phyloP scores from a whole-genome alignment of 768 basidiomycete species.

The Cystobasidium tubakii region DNA sequence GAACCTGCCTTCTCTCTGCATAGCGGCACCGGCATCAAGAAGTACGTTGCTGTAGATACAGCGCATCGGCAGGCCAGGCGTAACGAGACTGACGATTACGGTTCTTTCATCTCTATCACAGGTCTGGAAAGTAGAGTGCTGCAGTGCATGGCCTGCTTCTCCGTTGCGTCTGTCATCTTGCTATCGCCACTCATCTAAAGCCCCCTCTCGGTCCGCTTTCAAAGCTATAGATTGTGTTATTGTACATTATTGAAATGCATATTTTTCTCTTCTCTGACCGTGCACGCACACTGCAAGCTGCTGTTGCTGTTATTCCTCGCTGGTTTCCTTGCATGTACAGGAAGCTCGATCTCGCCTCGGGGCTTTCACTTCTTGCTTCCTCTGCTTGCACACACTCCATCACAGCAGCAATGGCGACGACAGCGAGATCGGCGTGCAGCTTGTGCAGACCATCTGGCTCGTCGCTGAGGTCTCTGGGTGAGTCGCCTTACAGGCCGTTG shows the following conservation, averaged over 20 bases:
- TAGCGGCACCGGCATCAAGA: slow-evolving; percentile 14
- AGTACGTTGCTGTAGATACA: not conserved
- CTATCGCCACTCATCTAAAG: too few relatives aligned
- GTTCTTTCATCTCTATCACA: not conserved
- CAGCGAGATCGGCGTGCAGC: not conserved
- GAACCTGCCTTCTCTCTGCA: not conserved
- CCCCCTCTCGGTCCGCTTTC: too few relatives aligned
- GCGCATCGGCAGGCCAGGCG: not conserved
- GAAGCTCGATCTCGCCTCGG: slow-evolving; percentile 1
- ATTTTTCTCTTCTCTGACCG: too few relatives aligned
- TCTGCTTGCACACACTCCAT: not conserved
- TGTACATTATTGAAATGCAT: slow-evolving; percentile 5
- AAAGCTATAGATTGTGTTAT: slow-evolving; percentile 3
- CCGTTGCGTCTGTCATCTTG: not conserved
- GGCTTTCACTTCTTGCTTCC: not conserved
- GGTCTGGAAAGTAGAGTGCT: slow-evolving; percentile 2
- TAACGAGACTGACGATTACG: not conserved
- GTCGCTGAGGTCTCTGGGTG: not conserved
- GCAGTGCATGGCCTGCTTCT: not conserved
- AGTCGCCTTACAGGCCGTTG: not conserved
- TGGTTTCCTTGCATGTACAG: not conserved
- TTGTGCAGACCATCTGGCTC: not conserved
- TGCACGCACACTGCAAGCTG: not conserved
- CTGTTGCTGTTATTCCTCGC: not conserved
- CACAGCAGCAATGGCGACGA: slow-evolving; percentile 2